These are phyloP conservation scores for Xylariaceae sp. DNA, from an alignment of 2,329 filamentous ascomycete species.

Conservation along the genomic window DNA sequence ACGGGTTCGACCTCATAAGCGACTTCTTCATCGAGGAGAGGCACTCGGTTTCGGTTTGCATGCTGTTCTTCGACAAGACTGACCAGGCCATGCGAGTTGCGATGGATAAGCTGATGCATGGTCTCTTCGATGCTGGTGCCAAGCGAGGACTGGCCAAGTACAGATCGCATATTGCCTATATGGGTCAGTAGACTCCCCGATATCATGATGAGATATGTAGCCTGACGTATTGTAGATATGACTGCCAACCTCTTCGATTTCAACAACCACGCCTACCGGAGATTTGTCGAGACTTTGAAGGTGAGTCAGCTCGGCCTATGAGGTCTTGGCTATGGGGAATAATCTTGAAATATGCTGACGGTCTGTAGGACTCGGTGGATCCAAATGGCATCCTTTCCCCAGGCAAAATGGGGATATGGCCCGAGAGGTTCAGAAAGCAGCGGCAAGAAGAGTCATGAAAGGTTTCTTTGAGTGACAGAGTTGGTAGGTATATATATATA, in stretches of 20 bases:
- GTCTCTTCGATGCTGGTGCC: neutral
- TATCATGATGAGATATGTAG: neutral
- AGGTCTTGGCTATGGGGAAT: neutral
- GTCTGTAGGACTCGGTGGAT: neutral
- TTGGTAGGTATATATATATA: too few species aligned
- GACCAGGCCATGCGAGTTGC: neutral
- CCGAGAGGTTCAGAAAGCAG: neutral
- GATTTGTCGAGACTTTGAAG: constrained; percentile 3
- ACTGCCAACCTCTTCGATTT: constrained; percentile 1
- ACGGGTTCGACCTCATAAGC: neutral
- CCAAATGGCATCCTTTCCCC: constrained; percentile 2
- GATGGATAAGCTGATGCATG: neutral
- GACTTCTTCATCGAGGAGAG: neutral
- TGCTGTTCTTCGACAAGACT: neutral
- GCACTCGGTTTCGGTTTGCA: neutral
- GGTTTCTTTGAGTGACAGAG: too few species aligned
- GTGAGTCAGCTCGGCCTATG: neutral
- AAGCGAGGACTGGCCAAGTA: neutral
- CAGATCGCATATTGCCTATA: neutral
- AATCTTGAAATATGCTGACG: neutral
- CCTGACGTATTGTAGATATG: neutral
- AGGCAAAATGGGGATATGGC: constrained; percentile 2
- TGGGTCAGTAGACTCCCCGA: neutral
- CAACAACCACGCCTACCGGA: constrained; percentile 1
- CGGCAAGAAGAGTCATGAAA: too few species aligned